Conservation (phyloP, 1,139 yeast species). For the Pichia sp. region DNA sequence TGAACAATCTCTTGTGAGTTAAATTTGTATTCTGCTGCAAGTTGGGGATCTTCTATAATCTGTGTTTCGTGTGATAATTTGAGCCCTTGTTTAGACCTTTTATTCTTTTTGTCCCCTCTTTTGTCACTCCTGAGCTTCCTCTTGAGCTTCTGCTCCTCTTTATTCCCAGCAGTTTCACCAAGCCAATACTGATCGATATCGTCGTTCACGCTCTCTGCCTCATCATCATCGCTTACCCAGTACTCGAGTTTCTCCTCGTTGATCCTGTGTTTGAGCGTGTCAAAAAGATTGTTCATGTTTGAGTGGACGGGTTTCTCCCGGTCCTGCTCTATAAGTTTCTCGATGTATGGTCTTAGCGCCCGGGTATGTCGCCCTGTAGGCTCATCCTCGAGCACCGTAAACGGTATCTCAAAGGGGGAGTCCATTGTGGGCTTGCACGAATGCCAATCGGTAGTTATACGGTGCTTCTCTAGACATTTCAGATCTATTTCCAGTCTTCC, state of each 20-base stretch:
- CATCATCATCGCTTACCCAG: slow-evolving; percentile 16
- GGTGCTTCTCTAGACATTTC: too few relatives aligned
- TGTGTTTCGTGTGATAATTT: slow-evolving; percentile 8
- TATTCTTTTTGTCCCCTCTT: background rate
- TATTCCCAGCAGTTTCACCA: background rate
- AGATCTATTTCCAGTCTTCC: too few relatives aligned
- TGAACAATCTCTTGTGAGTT: slow-evolving; percentile 9
- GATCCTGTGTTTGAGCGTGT: slow-evolving; percentile 9
- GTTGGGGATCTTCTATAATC: background rate
- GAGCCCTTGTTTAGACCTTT: background rate
- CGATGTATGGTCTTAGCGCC: slow-evolving; percentile 8
- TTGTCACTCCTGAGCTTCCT: background rate
- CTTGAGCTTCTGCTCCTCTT: background rate
- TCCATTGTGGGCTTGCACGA: too few relatives aligned
- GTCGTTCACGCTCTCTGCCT: background rate
- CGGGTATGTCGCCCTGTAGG: slow-evolving; percentile 4
- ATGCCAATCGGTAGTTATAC: too few relatives aligned
- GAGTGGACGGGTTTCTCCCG: slow-evolving; percentile 3
- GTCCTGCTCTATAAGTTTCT: slow-evolving; percentile 3
- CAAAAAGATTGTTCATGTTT: slow-evolving; percentile 18
- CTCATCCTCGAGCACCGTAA: slow-evolving; percentile 4
- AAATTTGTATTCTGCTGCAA: slow-evolving; percentile 2
- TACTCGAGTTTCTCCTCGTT: slow-evolving; percentile 18
- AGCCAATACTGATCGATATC: background rate
- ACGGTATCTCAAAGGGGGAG: slow-evolving; percentile 9